Percentiles rank a stretch among this genome's conserved stretches.
phyloP scores from a whole-genome alignment of 306 rosid genomes.

The Ormosia semicastrata region DNA sequence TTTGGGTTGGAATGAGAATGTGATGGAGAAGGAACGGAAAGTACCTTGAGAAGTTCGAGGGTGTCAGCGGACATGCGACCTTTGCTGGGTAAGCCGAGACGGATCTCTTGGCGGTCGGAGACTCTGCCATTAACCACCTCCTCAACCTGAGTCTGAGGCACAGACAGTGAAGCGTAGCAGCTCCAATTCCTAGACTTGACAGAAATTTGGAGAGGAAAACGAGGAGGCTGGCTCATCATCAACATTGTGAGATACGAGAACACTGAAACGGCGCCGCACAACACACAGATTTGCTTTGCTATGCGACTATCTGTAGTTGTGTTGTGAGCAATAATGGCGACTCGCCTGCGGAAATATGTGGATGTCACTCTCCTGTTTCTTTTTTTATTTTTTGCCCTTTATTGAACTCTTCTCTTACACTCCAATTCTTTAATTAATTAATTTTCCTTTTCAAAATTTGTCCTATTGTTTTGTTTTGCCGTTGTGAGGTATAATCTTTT shows the following conservation, averaged over 20 bases:
- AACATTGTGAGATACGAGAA: not conserved
- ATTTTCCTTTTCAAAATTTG: too few species aligned
- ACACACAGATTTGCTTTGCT: not conserved
- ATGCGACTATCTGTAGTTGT: too few species aligned
- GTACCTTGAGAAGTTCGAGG: constrained; percentile 79
- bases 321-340: too few species aligned
- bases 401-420: too few species aligned
- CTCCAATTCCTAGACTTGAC: constrained; percentile 15
- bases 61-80: constrained; percentile 90
- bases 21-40: not conserved
- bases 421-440: too few species aligned
- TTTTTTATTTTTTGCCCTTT: too few species aligned
- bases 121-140: constrained; percentile 42
- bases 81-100: constrained; percentile 86
- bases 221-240: constrained; percentile 28
- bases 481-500: too few species aligned
- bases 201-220: constrained; percentile 7
- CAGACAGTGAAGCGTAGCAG: constrained; percentile 42
- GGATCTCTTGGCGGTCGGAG: constrained; percentile 54
- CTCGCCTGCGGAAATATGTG: too few species aligned
- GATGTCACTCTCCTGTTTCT: too few species aligned
- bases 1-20: too few species aligned
- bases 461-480: too few species aligned
- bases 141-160: constrained; percentile 44
- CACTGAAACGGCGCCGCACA: not conserved